Percentiles rank a stretch among this genome's conserved stretches.
Conservation (phyloP, 2,329 filamentous ascomycete genomes). For the Juglanconis juglandina region DNA sequence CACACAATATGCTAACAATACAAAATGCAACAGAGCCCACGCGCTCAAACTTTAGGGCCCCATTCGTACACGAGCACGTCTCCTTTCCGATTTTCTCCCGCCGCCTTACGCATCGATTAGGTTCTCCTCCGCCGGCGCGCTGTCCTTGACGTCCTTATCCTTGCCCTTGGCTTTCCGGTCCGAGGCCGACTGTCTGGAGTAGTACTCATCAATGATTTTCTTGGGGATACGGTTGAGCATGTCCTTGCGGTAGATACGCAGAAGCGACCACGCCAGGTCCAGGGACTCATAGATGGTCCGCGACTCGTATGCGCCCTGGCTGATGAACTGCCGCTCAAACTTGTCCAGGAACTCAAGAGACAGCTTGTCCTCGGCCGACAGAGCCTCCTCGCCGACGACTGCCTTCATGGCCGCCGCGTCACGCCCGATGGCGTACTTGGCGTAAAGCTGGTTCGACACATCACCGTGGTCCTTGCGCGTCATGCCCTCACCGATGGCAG, state of each 20-base stretch:
- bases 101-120: constrained; percentile 33
- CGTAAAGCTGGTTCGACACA: constrained; percentile 98
- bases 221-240: constrained; percentile 90
- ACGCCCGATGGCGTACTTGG: constrained; percentile 98
- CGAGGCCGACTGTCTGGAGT: constrained; percentile 60
- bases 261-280: constrained; percentile 92
- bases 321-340: constrained; percentile 94
- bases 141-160: constrained; percentile 34
- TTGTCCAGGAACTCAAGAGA: constrained; percentile 98
- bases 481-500: constrained; percentile 95
- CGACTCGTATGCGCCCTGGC: constrained; percentile 87
- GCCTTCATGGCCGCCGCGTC: constrained; percentile 99
- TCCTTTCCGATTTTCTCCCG: background rate
- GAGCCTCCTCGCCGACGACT: constrained; percentile 94
- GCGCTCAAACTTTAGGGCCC: constrained; percentile 7
- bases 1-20: constrained; percentile 17
- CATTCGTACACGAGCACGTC: background rate
- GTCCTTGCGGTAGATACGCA: constrained; percentile 97
- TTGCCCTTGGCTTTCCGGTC: constrained; percentile 63
- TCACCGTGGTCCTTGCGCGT: constrained; percentile 96
- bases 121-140: constrained; percentile 30
- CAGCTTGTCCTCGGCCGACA: constrained; percentile 94
- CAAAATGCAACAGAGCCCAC: constrained; percentile 14
- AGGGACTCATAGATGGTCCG: constrained; percentile 90
- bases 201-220: constrained; percentile 80